Percentiles rank a stretch among this genome's conserved stretches.
Conservation (phyloP, 2,329 filamentous ascomycete species). For the Myriosclerotinia scirpicola region DNA sequence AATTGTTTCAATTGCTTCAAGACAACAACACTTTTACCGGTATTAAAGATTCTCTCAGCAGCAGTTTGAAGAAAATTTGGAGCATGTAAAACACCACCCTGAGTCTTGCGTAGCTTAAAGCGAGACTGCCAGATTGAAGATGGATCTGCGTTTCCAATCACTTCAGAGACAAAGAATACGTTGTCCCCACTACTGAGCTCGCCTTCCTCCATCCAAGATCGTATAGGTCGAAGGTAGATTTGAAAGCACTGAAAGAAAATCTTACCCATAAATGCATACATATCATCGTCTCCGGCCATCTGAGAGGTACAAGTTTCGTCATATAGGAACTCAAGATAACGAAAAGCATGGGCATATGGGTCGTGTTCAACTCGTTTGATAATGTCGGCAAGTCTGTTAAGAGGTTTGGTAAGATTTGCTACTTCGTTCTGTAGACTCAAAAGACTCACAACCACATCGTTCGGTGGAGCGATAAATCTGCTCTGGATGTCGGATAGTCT, state of each 20-base stretch:
- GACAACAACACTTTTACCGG: slow-evolving; percentile 85
- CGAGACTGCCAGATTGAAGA: slow-evolving; percentile 74
- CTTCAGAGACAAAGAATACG: slow-evolving; percentile 72
- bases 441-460: slow-evolving; percentile 64
- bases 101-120: slow-evolving; percentile 64
- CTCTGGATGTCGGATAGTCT: slow-evolving; percentile 60
- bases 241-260: slow-evolving; percentile 81
- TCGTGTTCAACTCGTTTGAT: slow-evolving; percentile 55
- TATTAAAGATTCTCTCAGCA: slow-evolving; percentile 73
- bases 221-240: slow-evolving; percentile 77
- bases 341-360: slow-evolving; percentile 52
- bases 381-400: slow-evolving; percentile 61
- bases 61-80: slow-evolving; percentile 74
- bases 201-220: slow-evolving; percentile 81
- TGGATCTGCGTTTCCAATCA: slow-evolving; percentile 55
- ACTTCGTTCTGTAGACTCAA: slow-evolving; percentile 61
- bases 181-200: slow-evolving; percentile 64
- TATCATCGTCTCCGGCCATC: slow-evolving; percentile 59
- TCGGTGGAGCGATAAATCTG: slow-evolving; percentile 54
- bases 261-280: slow-evolving; percentile 62
- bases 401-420: slow-evolving; percentile 51
- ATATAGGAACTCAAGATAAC: slow-evolving; percentile 77
- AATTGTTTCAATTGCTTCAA: slow-evolving; percentile 68
- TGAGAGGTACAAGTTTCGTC: slow-evolving; percentile 69
- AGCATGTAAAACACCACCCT: slow-evolving; percentile 61